These are phyloP conservation scores for Scenedesmus sp. DNA, from an alignment of 163 green algal species.

Conservation along the genomic window DNA sequence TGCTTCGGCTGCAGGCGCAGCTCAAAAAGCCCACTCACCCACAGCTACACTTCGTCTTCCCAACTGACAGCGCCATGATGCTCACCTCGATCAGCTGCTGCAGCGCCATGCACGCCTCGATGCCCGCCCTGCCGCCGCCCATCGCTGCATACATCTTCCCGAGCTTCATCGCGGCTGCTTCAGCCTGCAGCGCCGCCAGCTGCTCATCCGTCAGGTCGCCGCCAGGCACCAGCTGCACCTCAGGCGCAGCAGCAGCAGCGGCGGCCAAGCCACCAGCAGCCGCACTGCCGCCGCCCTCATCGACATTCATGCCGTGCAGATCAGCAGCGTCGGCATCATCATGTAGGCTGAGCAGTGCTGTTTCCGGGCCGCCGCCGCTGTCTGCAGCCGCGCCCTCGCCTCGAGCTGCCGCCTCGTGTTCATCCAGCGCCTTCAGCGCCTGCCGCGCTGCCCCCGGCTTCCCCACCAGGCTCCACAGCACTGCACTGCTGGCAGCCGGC, in stretches of 20 bases:
- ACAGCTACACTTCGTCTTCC: no score
- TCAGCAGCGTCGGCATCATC: background rate
- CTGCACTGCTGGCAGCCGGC: constrained; percentile 76
- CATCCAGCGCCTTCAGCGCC: constrained; percentile 68
- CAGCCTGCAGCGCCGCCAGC: constrained; percentile 52
- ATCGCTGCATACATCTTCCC: constrained; percentile 91
- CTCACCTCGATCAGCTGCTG: constrained; percentile 91
- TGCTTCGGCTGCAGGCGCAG: no score
- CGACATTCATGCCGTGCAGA: background rate
- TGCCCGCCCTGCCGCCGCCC: constrained; percentile 78
- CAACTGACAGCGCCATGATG: no score
- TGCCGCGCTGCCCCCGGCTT: constrained; percentile 84
- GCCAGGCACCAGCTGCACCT: constrained; percentile 12
- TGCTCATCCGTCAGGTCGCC: background rate
- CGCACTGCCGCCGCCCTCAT: background rate
- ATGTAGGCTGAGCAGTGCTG: background rate
- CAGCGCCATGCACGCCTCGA: constrained; percentile 90
- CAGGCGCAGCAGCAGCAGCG: background rate
- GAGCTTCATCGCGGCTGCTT: constrained; percentile 73
- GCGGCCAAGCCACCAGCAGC: background rate
- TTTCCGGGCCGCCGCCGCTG: background rate
- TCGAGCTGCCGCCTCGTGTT: background rate
- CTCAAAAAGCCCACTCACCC: no score
- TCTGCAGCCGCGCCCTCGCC: background rate
- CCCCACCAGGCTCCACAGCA: constrained; percentile 84